Evolutionary conservation across 441 rosid genomes (phyloP).

Genomic region (Lepidium campestre): DNA sequence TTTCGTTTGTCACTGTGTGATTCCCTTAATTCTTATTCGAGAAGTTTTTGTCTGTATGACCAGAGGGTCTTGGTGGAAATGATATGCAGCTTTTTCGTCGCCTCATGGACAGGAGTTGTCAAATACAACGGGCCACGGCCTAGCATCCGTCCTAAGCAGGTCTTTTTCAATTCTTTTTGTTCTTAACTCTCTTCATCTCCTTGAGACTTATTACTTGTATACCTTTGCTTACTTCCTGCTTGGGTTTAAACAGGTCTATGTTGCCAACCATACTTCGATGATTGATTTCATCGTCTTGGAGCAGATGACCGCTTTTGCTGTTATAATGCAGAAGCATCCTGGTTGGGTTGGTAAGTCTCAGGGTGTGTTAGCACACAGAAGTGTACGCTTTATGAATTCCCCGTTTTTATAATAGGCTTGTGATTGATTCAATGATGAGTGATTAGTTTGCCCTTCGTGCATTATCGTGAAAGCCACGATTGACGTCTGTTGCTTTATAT

Average conservation of each 20-base stretch:
- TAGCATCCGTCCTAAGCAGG: slow-evolving; percentile 96
- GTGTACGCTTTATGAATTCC: slow-evolving; percentile 9
- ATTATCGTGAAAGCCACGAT: neutral
- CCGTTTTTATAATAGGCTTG: neutral
- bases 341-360: slow-evolving; percentile 96
- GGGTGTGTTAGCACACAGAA: neutral
- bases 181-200: neutral
- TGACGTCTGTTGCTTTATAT: slow-evolving; percentile 22
- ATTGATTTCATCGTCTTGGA: slow-evolving; percentile 90
- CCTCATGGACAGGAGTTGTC: slow-evolving; percentile 98
- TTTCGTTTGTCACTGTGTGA: too few species aligned
- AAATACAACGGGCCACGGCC: slow-evolving; percentile 97
- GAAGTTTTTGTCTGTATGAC: slow-evolving; percentile 20
- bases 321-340: slow-evolving; percentile 98
- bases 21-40: too few species aligned
- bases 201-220: neutral
- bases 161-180: slow-evolving; percentile 8
- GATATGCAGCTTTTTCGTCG: slow-evolving; percentile 97
- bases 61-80: slow-evolving; percentile 90
- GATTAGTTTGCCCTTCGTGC: neutral
- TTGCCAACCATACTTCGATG: slow-evolving; percentile 98
- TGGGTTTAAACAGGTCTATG: slow-evolving; percentile 66
- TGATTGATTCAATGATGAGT: neutral
- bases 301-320: slow-evolving; percentile 97
- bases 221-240: slow-evolving; percentile 1